Evolutionary conservation across 306 rosid genomes (phyloP).

Genomic region (Boehmeria nivea): DNA sequence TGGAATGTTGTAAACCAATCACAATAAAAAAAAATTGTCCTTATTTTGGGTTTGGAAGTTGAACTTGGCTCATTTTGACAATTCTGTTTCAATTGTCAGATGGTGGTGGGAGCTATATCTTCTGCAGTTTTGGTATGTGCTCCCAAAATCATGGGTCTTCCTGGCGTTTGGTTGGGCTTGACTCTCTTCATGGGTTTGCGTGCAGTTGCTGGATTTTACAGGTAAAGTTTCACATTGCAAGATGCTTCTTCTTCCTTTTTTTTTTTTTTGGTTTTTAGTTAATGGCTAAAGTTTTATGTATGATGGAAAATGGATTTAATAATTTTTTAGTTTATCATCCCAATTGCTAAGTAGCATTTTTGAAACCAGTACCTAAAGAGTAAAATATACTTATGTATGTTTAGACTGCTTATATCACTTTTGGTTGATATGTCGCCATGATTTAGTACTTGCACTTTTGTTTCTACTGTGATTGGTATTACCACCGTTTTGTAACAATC

Average conservation of each 20-base stretch:
- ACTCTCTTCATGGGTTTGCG: constrained; percentile 84
- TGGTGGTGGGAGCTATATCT: constrained; percentile 66
- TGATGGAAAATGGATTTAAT: no score
- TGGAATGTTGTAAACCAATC: not conserved
- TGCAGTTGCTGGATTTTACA: constrained; percentile 55
- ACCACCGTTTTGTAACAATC: not conserved
- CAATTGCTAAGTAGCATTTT: no score
- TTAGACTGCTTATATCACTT: no score
- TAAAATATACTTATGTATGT: no score
- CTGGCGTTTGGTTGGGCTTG: constrained; percentile 83
- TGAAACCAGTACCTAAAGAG: no score
- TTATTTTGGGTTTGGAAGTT: constrained; percentile 5
- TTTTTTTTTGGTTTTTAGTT: no score
- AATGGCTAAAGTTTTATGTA: no score
- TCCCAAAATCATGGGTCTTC: constrained; percentile 57
- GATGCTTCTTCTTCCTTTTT: no score
- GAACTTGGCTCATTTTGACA: constrained; percentile 10
- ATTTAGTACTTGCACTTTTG: not conserved
- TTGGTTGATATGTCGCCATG: not conserved
- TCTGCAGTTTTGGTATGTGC: constrained; percentile 63
- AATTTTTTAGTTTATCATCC: no score
- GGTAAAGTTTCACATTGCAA: constrained; percentile 37
- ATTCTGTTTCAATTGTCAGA: constrained; percentile 31
- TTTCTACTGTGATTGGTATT: no score
- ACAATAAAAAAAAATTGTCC: not conserved